Evolutionary conservation across 768 basidiomycete genomes (phyloP).

Genomic region (Lentinus tigrinus): DNA sequence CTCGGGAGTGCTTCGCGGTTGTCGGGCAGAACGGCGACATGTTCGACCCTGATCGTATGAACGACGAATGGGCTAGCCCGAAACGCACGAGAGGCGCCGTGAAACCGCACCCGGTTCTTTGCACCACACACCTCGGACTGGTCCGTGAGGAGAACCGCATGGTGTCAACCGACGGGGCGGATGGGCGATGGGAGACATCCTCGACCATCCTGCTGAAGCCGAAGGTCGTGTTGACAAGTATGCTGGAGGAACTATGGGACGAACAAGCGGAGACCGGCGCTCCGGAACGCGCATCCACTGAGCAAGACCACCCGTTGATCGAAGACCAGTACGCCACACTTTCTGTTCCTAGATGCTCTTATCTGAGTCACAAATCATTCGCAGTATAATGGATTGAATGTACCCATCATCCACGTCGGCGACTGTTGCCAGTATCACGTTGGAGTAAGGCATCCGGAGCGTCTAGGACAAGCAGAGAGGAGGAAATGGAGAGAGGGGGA

Average conservation of each 20-base stretch:
- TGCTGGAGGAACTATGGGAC: background rate
- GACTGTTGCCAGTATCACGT: too few species aligned
- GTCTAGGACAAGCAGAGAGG: too few species aligned
- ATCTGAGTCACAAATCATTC: too few species aligned
- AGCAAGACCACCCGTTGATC: too few species aligned
- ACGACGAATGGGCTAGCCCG: conserved; percentile 7
- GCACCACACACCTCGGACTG: conserved; percentile 10
- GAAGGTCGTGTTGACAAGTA: background rate
- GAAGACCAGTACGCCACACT: too few species aligned
- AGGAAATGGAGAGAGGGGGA: too few species aligned
- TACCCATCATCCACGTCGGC: too few species aligned
- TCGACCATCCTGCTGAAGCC: conserved; percentile 1
- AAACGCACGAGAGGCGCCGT: background rate
- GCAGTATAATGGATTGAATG: too few species aligned
- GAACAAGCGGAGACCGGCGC: background rate
- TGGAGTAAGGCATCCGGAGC: too few species aligned
- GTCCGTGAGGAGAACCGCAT: background rate
- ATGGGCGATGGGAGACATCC: background rate
- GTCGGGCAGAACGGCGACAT: background rate
- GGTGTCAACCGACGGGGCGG: background rate
- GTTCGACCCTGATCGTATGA: conserved; percentile 5
- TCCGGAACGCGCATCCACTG: too few species aligned
- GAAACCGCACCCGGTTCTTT: background rate
- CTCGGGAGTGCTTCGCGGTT: background rate
- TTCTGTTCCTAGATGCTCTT: too few species aligned